These are phyloP conservation scores for Peterozyma xylosa DNA, from an alignment of 805 yeast species.

Conservation along the genomic window DNA sequence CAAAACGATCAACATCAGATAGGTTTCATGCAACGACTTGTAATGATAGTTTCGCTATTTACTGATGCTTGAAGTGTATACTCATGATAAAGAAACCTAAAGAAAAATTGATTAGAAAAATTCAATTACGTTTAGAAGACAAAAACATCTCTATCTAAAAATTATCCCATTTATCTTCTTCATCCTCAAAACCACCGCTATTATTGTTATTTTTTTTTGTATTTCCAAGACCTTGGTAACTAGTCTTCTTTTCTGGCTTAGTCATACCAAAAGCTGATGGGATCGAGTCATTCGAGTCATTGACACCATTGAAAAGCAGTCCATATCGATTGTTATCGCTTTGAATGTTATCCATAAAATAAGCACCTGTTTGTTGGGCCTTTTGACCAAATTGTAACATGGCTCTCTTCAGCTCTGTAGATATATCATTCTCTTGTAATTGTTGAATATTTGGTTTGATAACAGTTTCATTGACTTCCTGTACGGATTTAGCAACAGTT, in stretches of 20 bases:
- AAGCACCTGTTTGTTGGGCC: constrained; percentile 80
- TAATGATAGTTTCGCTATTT: too few species aligned
- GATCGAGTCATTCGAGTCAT: constrained; percentile 26
- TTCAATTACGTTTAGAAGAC: too few species aligned
- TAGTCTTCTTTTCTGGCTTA: constrained; percentile 53
- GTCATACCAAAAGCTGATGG: constrained; percentile 63
- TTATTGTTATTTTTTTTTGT: neutral
- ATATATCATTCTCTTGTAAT: constrained; percentile 70
- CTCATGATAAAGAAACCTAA: too few species aligned
- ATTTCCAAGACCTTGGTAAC: constrained; percentile 12
- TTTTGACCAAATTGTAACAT: constrained; percentile 94
- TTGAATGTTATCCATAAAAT: constrained; percentile 62
- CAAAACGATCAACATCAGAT: too few species aligned
- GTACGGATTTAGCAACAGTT: constrained; percentile 77
- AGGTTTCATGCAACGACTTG: too few species aligned
- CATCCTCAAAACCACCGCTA: constrained; percentile 9
- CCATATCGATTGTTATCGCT: constrained; percentile 34
- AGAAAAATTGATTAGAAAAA: too few species aligned
- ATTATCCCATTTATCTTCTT: constrained; percentile 18
- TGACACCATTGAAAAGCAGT: constrained; percentile 48
- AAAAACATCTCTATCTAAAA: neutral
- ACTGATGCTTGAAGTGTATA: too few species aligned
- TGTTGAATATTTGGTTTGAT: constrained; percentile 88
- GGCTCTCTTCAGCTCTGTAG: constrained; percentile 82
- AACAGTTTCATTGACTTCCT: constrained; percentile 80